phyloP scores from a whole-genome alignment of 2,329 filamentous ascomycete species.

The Colletotrichum endophyticum region DNA sequence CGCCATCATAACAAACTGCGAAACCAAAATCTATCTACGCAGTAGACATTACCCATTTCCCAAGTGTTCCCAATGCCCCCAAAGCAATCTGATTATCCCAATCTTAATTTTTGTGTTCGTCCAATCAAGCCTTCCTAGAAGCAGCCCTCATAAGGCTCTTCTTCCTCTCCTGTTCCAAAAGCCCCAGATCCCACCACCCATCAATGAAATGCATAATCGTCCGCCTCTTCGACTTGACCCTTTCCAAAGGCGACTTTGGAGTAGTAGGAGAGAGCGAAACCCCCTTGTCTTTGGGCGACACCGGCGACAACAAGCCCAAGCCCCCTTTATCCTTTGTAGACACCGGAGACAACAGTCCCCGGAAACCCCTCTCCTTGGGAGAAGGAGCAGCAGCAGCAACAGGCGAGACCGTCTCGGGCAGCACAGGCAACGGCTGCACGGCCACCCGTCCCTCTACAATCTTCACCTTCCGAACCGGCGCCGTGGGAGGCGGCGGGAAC shows the following conservation, averaged over 20 bases:
- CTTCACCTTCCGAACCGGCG: conserved; percentile 20
- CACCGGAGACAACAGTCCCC: conserved; percentile 23
- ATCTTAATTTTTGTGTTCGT: not conserved
- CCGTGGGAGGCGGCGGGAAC: conserved; percentile 40
- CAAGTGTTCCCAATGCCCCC: not conserved
- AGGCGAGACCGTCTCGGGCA: conserved; percentile 15
- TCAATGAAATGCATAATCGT: conserved; percentile 54
- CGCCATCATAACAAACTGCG: not conserved
- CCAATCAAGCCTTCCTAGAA: not conserved
- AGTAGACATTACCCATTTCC: conserved; percentile 18
- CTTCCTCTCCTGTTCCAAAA: conserved; percentile 51
- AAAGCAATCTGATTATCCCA: not conserved
- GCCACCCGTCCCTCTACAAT: conserved; percentile 15
- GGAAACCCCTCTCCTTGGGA: not conserved
- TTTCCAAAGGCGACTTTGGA: not conserved
- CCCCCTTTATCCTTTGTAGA: conserved; percentile 17
- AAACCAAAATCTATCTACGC: conserved; percentile 12
- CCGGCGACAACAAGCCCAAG: conserved; percentile 23
- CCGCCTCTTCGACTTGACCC: conserved; percentile 42
- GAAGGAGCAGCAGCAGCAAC: conserved; percentile 7
- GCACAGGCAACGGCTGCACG: conserved; percentile 15
- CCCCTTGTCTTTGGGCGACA: conserved; percentile 21
- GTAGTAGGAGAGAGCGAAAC: not conserved
- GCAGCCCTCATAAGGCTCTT: conserved; percentile 30
- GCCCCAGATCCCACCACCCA: conserved; percentile 60